Evolutionary conservation across 2,329 filamentous ascomycete species (phyloP), one percentile per base, ranked within the genome.

Genomic region (Rhynchosporium secalis): DNA sequence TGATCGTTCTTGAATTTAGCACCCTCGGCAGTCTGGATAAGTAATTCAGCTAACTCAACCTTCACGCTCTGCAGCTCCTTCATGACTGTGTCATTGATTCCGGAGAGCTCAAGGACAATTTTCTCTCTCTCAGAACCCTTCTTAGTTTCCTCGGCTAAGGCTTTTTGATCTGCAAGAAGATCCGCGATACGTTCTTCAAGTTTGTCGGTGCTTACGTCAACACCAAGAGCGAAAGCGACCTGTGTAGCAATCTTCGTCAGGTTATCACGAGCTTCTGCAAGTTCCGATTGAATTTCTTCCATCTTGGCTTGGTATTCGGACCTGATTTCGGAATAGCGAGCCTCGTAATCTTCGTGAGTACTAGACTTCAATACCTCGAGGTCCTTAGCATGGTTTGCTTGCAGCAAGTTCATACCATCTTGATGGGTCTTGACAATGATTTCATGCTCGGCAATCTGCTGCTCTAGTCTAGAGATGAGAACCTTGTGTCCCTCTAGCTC

Each of bases 181-280:
- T 82, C 78, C 8, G 81, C 77, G 64, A 89, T 86, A 57, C 84
- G 81, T 62, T 87, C 83, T 4, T 83, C 81, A 20, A 93, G 78
- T 75, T 87, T 85, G 62, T 88, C 86, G n/a, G 88, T 80, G 71
- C 86, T 87, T 49, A 87, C 83, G 28, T 89, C 83, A 13, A 89
- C 71, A 13, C 86, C 79, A 64, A 87, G 75, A 48, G 86, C 80
- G 73, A 80, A 78, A 61, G 86, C 79, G 57, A 91, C 84, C 68
- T 86, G 84, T 2, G 81, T 81, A 20, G 88, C 85, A 48, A 89
- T 79, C 71, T 84, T 86, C 71, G 82, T 81, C 48, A 91, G 78
- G 61, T 89, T 84, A 58, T 89, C 83, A 38, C 86, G 83, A n/a
- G 87, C 86, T 62, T 86, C 83, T 1, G 80, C 76, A 40, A 90